A percentile compares a stretch with the other conserved stretches of the same genome.
Evolutionary conservation across 495 filamentous ascomycete species (phyloP).

Genomic region (Hyaloscypha hepaticicola): DNA sequence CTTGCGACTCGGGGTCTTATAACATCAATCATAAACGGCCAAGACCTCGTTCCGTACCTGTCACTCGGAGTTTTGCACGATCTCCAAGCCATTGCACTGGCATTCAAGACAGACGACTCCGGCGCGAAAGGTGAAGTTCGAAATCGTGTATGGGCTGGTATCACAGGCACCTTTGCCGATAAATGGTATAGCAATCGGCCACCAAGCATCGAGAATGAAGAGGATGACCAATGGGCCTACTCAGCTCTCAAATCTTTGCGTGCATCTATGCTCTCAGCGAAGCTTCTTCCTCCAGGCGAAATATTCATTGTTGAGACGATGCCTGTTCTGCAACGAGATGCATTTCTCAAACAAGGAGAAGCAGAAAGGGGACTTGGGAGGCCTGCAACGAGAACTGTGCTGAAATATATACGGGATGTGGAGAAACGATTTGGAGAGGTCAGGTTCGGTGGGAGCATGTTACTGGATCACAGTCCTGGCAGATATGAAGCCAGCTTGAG

Average conservation of each 20-base stretch:
- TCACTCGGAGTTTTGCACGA: constrained; percentile 76
- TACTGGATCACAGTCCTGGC: constrained; percentile 75
- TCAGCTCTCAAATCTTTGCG: constrained; percentile 64
- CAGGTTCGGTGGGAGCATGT: constrained; percentile 68
- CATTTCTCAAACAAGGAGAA: constrained; percentile 7
- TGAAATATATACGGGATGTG: constrained; percentile 64
- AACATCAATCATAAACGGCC: constrained; percentile 70
- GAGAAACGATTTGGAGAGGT: constrained; percentile 68
- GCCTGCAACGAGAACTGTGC: constrained; percentile 62
- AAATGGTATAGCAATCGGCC: constrained; percentile 42
- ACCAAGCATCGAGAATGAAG: constrained; percentile 23
- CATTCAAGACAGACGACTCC: constrained; percentile 68
- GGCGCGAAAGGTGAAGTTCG: constrained; percentile 65
- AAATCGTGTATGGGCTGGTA: constrained; percentile 60
- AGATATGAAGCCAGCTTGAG: constrained; percentile 64
- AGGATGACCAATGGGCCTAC: constrained; percentile 69
- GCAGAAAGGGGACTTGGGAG: constrained; percentile 46
- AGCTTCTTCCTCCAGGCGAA: constrained; percentile 74
- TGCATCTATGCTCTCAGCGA: constrained; percentile 66
- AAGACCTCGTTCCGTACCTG: constrained; percentile 71
- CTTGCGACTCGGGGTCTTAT: constrained; percentile 72
- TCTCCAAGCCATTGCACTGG: constrained; percentile 66
- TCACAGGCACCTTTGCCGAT: constrained; percentile 47
- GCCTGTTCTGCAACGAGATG: constrained; percentile 45
- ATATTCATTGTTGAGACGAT: constrained; percentile 70